A percentile compares a stretch with the other conserved stretches of the same genome.
These are phyloP conservation scores for Cercospora citrullina DNA, from an alignment of 2,329 filamentous ascomycete genomes.

Conservation along the genomic window DNA sequence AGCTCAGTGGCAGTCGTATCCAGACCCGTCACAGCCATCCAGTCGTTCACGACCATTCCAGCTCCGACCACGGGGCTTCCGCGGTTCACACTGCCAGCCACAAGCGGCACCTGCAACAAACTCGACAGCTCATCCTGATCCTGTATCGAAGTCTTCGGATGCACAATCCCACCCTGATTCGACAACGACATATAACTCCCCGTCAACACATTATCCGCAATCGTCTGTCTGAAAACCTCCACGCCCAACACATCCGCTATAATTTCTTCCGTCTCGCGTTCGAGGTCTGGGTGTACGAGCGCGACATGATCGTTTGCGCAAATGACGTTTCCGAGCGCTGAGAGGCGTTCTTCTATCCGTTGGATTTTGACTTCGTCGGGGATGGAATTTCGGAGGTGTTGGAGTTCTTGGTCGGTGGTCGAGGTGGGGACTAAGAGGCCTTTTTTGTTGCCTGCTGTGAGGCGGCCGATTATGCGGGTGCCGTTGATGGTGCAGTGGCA, in stretches of 20 bases:
- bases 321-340: constrained; percentile 94
- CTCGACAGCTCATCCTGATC: constrained; percentile 97
- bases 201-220: constrained; percentile 94
- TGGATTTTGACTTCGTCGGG: constrained; percentile 92
- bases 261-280: constrained; percentile 98
- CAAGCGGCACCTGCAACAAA: constrained; percentile 90
- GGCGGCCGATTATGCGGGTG: constrained; percentile 89
- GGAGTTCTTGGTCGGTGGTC: constrained; percentile 96
- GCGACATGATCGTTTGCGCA: constrained; percentile 96
- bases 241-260: constrained; percentile 91
- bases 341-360: constrained; percentile 94
- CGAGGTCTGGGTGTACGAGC: constrained; percentile 91
- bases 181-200: constrained; percentile 95
- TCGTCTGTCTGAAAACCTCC: constrained; percentile 89
- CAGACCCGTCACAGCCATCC: constrained; percentile 92
- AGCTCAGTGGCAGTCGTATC: constrained; percentile 97
- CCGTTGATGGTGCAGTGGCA: constrained; percentile 95
- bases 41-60: constrained; percentile 96
- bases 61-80: constrained; percentile 94
- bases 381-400: constrained; percentile 92
- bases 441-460: constrained; percentile 95
- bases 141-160: constrained; percentile 94
- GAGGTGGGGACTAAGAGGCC: constrained; percentile 93
- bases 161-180: constrained; percentile 94
- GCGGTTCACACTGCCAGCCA: constrained; percentile 90